phyloP scores from a whole-genome alignment of 352 stramenopile genomes.

The Phytophthora pisi region DNA sequence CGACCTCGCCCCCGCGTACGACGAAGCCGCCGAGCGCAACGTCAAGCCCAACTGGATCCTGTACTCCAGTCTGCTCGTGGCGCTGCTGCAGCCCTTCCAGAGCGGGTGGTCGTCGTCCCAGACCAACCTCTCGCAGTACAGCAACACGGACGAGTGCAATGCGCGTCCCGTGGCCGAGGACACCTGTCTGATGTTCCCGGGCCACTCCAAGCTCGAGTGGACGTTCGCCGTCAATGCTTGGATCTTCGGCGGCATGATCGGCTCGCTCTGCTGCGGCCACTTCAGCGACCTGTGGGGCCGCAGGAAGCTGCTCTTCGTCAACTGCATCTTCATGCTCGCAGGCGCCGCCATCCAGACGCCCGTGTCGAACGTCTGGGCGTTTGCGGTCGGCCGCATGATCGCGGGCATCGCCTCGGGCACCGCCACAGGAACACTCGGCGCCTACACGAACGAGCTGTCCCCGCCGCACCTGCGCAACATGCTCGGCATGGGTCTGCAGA shows the following conservation, averaged over 20 bases:
- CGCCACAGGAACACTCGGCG: constrained; percentile 18
- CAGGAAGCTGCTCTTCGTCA: constrained; percentile 25
- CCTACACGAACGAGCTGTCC: constrained; percentile 26
- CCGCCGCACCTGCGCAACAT: constrained; percentile 26
- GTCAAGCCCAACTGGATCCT: constrained; percentile 26
- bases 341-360: constrained; percentile 36
- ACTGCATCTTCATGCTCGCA: constrained; percentile 45
- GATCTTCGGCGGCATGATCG: constrained; percentile 62
- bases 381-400: constrained; percentile 41
- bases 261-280: constrained; percentile 40
- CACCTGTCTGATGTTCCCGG: constrained; percentile 22
- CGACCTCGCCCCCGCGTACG: constrained; percentile 7
- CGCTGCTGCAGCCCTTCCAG: constrained; percentile 53
- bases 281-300: constrained; percentile 23
- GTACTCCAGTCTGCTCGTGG: constrained; percentile 29
- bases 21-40: constrained; percentile 16
- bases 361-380: constrained; percentile 28
- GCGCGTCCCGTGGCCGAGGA: constrained; percentile 17
- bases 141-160: constrained; percentile 48
- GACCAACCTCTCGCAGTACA: constrained; percentile 60
- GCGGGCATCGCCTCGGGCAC: constrained; percentile 40
- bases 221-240: constrained; percentile 49
- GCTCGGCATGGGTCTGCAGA: constrained; percentile 39
- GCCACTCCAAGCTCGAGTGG: constrained; percentile 28
- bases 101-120: constrained; percentile 62